Evolutionary conservation across 176 grass and related monocot genomes (phyloP).

Genomic region (Bothriochloa decipiens): DNA sequence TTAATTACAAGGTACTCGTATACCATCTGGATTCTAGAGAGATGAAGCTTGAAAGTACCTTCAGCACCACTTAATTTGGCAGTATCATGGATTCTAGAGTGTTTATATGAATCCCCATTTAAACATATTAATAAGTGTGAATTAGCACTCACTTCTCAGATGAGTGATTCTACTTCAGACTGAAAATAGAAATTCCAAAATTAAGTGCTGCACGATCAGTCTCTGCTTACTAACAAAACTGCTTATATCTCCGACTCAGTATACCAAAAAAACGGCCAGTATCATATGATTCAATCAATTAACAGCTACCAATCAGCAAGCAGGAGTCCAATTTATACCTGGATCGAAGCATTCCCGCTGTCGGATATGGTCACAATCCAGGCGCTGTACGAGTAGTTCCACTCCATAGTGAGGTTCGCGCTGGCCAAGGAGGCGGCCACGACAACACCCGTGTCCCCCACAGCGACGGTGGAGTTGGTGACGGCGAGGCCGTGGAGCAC

Average conservation of each 20-base stretch:
- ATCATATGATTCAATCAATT: neutral
- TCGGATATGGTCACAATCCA: constrained; percentile 78
- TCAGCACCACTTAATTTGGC: constrained; percentile 6
- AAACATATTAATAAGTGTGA: neutral
- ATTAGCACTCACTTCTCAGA: neutral
- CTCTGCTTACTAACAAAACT: neutral
- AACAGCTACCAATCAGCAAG: neutral
- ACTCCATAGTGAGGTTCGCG: constrained; percentile 73
- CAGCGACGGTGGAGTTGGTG: constrained; percentile 51
- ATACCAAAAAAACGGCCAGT: neutral
- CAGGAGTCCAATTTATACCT: constrained; percentile 46
- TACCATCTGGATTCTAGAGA: constrained; percentile 3
- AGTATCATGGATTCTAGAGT: neutral
- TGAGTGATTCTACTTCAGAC: neutral
- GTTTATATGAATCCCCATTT: neutral
- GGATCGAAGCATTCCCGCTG: constrained; percentile 72
- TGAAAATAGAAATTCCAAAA: neutral
- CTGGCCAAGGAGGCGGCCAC: constrained; percentile 72
- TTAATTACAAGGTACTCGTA: neutral
- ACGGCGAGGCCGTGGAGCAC: constrained; percentile 54
- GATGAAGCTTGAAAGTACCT: neutral
- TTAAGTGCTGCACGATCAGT: neutral
- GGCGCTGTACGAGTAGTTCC: constrained; percentile 73
- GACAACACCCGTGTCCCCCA: constrained; percentile 66
- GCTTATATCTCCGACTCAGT: neutral